Evolutionary conservation across 331 rosid genomes (phyloP).

Genomic region (Erythrophleum ivorense): DNA sequence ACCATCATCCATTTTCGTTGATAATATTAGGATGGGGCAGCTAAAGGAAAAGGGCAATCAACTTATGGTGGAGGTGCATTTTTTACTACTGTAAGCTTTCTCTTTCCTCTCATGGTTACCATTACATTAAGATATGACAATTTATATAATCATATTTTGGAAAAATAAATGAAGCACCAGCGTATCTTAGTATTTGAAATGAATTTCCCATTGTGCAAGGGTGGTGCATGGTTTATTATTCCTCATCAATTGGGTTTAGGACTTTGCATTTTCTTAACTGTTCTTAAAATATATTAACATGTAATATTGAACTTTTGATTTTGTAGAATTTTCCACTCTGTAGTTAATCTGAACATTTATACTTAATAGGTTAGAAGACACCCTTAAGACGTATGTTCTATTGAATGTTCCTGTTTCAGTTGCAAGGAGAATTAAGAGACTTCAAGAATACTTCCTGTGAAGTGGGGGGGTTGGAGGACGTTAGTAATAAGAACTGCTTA

Average conservation of each 20-base stretch:
- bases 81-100: not conserved
- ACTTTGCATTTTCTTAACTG: not conserved
- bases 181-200: not conserved
- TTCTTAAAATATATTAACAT: too few relatives aligned
- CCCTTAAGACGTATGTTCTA: not conserved
- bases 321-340: too few relatives aligned
- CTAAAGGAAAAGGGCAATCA: constrained; percentile 5
- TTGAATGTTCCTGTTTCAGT: not conserved
- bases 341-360: too few relatives aligned
- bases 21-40: not conserved
- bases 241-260: not conserved
- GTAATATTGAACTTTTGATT: too few relatives aligned
- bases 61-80: constrained; percentile 8
- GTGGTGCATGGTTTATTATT: not conserved
- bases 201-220: not conserved
- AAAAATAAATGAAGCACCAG: not conserved
- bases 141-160: constrained; percentile 9
- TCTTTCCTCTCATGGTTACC: not conserved
- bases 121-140: not conserved
- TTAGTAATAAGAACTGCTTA: not conserved
- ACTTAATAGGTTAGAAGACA: too few relatives aligned
- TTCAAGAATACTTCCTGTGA: not conserved
- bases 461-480: not conserved
- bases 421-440: not conserved
- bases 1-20: not conserved